Percentiles rank a stretch among this genome's conserved stretches.
These are phyloP conservation scores for Ceratobasidium sp. DNA, from an alignment of 1,284 basidiomycete species.

Conservation along the genomic window DNA sequence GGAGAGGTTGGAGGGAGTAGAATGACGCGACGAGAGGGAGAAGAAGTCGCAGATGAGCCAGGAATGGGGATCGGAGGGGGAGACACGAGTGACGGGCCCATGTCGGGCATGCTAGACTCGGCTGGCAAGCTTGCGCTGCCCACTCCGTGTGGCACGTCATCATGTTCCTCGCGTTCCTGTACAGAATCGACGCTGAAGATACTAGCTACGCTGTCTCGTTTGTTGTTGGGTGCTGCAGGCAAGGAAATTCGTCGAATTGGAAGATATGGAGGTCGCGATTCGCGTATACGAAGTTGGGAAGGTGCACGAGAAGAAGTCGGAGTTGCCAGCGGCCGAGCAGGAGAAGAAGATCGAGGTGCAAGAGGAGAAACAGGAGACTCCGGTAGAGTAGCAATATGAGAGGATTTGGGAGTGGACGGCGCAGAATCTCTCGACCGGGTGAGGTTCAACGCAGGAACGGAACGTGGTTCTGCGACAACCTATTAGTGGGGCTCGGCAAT, in stretches of 20 bases:
- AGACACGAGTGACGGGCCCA: not conserved
- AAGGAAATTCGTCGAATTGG: conserved; percentile 84
- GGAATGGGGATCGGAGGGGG: conserved; percentile 32
- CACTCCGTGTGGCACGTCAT: conserved; percentile 1
- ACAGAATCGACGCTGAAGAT: conserved; percentile 38
- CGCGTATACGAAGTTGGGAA: conserved; percentile 32
- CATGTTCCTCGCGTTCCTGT: conserved; percentile 26
- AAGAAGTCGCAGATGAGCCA: conserved; percentile 2
- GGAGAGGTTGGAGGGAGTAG: conserved; percentile 3
- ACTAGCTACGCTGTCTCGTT: conserved; percentile 40
- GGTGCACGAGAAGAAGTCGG: conserved; percentile 14
- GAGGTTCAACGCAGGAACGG: conserved; percentile 20
- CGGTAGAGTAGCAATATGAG: conserved; percentile 24
- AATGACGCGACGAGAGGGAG: conserved; percentile 34
- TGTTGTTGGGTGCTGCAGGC: conserved; percentile 68
- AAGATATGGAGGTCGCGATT: conserved; percentile 61
- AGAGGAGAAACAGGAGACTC: conserved; percentile 26
- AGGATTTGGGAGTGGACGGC: conserved; percentile 29
- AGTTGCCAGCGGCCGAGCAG: not conserved
- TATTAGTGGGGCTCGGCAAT: too few species aligned
- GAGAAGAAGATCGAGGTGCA: conserved; percentile 15
- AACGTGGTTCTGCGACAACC: conserved; percentile 16
- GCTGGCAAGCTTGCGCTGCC: conserved; percentile 33
- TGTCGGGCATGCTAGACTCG: conserved; percentile 35
- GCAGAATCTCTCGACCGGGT: conserved; percentile 27